A percentile compares a stretch with the other conserved stretches of the same genome.
Conservation (phyloP, 2,329 filamentous ascomycete species). For the Thelonectria blattea region DNA sequence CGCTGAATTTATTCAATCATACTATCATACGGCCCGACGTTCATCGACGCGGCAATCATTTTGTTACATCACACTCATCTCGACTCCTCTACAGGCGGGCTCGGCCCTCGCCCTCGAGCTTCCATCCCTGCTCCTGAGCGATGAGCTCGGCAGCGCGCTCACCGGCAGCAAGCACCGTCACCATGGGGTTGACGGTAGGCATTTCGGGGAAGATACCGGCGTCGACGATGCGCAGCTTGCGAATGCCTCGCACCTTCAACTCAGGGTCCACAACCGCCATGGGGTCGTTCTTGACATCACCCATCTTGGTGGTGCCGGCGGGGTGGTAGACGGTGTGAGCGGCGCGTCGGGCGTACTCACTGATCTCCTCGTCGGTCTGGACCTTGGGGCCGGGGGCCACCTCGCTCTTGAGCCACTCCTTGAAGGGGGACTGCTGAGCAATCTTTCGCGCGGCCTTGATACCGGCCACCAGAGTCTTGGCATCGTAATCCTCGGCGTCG, state of each 20-base stretch:
- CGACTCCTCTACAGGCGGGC: conserved; percentile 40
- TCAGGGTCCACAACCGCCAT: conserved; percentile 81
- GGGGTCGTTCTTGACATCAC: conserved; percentile 69
- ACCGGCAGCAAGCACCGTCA: conserved; percentile 83
- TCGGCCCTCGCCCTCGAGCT: conserved; percentile 38
- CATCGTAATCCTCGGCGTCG: conserved; percentile 84
- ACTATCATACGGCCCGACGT: conserved; percentile 17
- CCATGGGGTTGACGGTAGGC: conserved; percentile 87
- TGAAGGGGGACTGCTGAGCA: conserved; percentile 77
- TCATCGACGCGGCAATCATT: conserved; percentile 22
- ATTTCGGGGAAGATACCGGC: conserved; percentile 90
- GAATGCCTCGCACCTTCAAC: conserved; percentile 74
- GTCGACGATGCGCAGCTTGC: conserved; percentile 80
- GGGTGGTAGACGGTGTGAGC: conserved; percentile 93
- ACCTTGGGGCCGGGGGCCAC: conserved; percentile 77
- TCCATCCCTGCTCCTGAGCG: conserved; percentile 66
- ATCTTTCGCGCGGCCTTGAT: conserved; percentile 79
- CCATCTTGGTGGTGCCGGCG: conserved; percentile 90
- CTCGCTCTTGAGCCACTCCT: conserved; percentile 82
- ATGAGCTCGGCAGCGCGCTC: conserved; percentile 87
- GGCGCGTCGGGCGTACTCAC: conserved; percentile 79
- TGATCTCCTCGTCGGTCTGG: conserved; percentile 79
- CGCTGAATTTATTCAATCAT: conserved; percentile 17
- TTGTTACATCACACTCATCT: conserved; percentile 15
- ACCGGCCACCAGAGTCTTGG: conserved; percentile 78